Evolutionary conservation across 495 filamentous ascomycete genomes (phyloP), one percentile per base, ranked within the genome.

Genomic region (Lasiosphaeriaceae sp.): DNA sequence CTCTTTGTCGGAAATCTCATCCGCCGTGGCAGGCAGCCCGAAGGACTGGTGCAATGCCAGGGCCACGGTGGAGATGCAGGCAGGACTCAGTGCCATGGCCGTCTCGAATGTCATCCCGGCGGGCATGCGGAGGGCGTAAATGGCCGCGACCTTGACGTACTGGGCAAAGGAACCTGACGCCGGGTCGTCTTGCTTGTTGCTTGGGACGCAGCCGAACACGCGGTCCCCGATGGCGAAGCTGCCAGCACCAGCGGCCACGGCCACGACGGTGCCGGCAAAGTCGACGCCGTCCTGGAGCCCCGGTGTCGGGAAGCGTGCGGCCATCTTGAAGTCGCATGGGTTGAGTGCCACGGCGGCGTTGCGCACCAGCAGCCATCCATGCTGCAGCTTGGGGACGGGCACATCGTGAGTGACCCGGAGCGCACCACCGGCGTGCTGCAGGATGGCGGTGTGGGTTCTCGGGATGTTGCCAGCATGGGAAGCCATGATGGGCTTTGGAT

Each of bases 91-190:
- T 2, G 67, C 50, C 9, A 66, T 68, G 11, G 62, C 67, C 17
- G 47, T 47, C 54, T 65, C 62, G 9, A 56, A 57, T 0, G 35
- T 31, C 59, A 66, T 56, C 48, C 7, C 24, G 3, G 39, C 2
- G 0, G 68, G 64, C 3, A 71, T 56, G 11, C 57, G 57, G 0
- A 69, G 43, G 5, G 49, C 17, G 20, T 64, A 20, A 7, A 53
- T 52, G 17, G 47, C 41, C 3, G 43, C 46, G 2, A 59, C 59
- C 16, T 55, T 57, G 7, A 72, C 54, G 26, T 63, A 68, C 47
- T 69, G 20, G 1, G 64, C 60, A 49, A 74, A 73, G 11, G 68
- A 61, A n/a, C 71, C 70, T 8, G 43, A 54, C 11, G 17, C 22
- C 9, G 54, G 46, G 14, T 55, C 44, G 11, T 31, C 46, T 1